Base-by-base conservation (phyloP, 208 protist species). In the Wallacemonas collosoma region DNA sequence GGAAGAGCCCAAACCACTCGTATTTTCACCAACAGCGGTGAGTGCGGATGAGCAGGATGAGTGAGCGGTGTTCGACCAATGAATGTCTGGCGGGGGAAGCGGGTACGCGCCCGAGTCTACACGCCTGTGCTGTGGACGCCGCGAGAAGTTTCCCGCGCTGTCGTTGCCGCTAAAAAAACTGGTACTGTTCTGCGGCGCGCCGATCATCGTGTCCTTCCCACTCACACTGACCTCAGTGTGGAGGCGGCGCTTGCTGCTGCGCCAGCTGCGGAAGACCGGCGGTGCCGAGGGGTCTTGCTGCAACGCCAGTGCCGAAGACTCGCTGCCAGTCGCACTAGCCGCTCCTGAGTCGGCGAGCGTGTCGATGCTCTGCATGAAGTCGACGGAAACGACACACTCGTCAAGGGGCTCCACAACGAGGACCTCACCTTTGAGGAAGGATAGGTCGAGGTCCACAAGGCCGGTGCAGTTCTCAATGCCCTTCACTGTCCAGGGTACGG, bases 351-450 rank as follows among this genome's bases (percentile, higher is more conserved):
- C 14, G 51, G 14, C 14, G 17, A 38, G 12, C 35, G 15, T 35
- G 56, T 3, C 36, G 56, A 7, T 15, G 4, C 40, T 11, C n/a
- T 65, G 60, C 4, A 65, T 17, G 50, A 69, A 63, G 44, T 89
- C 81, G 11, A 92, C 73, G 41, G 72, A 69, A 12, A 95, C 66
- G 9, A 83, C 51, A n/a, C 81, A 88, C 53, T 96, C 89, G 39
- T 96, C 91, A 44, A 96, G 68, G 39, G 87, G 91, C 74, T 96
- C 87, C 38, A 80, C 79, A 68, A 83, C 87, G 26, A 91, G 75
- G 8, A 58, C 73, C 17, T 85, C 88, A 7, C 69, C 67, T 17
- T 54, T 48, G 9, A 91, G 68, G 41, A 89, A 70, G 9, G 81
- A 87, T 39, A 96, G 73, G 67, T 96, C 86, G 12, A 97, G 35